Percentiles rank a stretch among this genome's conserved stretches.
Evolutionary conservation across 2,329 filamentous ascomycete genomes (phyloP).

Genomic region (Magnaporthales sp.): DNA sequence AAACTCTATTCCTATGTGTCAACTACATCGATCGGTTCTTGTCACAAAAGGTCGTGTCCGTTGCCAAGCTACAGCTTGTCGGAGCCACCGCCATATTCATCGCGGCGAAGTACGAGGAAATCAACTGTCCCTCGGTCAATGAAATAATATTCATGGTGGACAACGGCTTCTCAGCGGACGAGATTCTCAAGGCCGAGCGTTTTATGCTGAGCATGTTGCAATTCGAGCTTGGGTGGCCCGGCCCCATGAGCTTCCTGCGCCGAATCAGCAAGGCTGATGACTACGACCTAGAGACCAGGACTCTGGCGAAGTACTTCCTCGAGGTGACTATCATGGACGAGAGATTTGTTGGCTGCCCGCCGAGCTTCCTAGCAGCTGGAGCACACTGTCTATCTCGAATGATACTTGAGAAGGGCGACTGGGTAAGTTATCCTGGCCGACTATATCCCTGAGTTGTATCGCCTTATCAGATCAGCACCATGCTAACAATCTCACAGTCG

Average conservation of each 20-base stretch:
- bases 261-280: conserved; percentile 98
- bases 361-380: conserved; percentile 84
- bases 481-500: conserved; percentile 41
- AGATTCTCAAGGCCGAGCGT: conserved; percentile 93
- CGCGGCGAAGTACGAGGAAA: conserved; percentile 97
- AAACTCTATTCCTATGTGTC: conserved; percentile 88
- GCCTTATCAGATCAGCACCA: background rate
- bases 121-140: conserved; percentile 88
- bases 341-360: conserved; percentile 83
- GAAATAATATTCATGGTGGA: conserved; percentile 99
- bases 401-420: conserved; percentile 84
- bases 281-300: conserved; percentile 91
- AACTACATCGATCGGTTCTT: conserved; percentile 98
- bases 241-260: conserved; percentile 98
- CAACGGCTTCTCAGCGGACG: conserved; percentile 76
- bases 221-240: conserved; percentile 97
- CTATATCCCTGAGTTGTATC: background rate
- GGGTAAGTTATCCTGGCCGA: conserved; percentile 53
- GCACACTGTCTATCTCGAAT: conserved; percentile 86
- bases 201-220: conserved; percentile 86
- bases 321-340: conserved; percentile 98
- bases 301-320: conserved; percentile 94
- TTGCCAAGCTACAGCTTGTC: conserved; percentile 91
- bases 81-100: conserved; percentile 94
- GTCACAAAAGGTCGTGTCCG: conserved; percentile 86